phyloP scores from a whole-genome alignment of 2,329 filamentous ascomycete species.

The Claviceps sorghi region DNA sequence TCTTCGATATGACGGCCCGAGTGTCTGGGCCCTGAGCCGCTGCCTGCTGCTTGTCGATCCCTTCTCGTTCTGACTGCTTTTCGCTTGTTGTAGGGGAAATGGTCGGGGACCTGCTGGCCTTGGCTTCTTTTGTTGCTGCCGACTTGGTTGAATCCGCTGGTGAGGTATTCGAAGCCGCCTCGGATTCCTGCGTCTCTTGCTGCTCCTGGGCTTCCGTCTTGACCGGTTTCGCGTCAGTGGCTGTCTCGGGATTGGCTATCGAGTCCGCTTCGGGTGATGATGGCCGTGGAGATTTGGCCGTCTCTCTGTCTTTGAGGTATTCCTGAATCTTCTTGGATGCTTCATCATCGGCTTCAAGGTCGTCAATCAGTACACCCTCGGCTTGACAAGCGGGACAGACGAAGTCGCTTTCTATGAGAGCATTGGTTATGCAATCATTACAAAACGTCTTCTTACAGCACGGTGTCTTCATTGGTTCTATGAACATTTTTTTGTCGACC shows the following conservation, averaged over 20 bases:
- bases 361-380: slow-evolving; percentile 84
- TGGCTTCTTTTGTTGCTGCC: slow-evolving; percentile 12
- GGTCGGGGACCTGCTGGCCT: slow-evolving; percentile 16
- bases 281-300: slow-evolving; percentile 26
- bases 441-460: slow-evolving; percentile 98
- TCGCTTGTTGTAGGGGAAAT: slow-evolving; percentile 15
- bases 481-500: slow-evolving; percentile 94
- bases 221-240: slow-evolving; percentile 16
- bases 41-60: slow-evolving; percentile 23
- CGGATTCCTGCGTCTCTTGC: slow-evolving; percentile 12
- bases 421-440: slow-evolving; percentile 98
- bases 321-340: slow-evolving; percentile 62
- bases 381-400: slow-evolving; percentile 83
- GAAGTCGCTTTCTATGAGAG: slow-evolving; percentile 96
- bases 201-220: slow-evolving; percentile 24
- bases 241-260: slow-evolving; percentile 24
- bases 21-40: slow-evolving; percentile 14
- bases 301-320: slow-evolving; percentile 48
- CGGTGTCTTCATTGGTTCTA: slow-evolving; percentile 97
- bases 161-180: background rate
- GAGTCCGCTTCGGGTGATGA: slow-evolving; percentile 22
- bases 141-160: slow-evolving; percentile 20
- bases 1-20: slow-evolving; percentile 42
- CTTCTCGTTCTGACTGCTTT: slow-evolving; percentile 11
- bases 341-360: slow-evolving; percentile 72